Percentiles rank a stretch among this genome's conserved stretches.
These are phyloP conservation scores for Metschnikowia kunwiensis DNA, from an alignment of 805 yeast genomes.

Conservation along the genomic window DNA sequence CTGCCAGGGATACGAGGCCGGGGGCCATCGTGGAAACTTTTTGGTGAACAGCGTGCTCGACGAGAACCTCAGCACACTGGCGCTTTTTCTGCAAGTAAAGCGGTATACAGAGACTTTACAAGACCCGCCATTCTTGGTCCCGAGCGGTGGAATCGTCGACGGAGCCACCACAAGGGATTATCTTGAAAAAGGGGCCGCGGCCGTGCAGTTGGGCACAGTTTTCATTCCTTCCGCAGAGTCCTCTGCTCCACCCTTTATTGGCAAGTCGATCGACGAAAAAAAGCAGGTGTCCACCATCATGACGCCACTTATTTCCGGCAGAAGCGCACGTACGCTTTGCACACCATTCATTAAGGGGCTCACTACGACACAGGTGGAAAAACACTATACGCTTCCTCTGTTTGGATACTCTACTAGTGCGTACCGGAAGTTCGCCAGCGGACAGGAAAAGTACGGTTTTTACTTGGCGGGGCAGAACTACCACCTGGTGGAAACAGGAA, in stretches of 20 bases:
- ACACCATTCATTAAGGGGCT: constrained; percentile 34
- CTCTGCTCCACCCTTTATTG: constrained; percentile 20
- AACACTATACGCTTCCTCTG: constrained; percentile 26
- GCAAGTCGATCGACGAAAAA: constrained; percentile 7
- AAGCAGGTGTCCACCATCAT: constrained; percentile 25
- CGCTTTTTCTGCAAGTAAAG: constrained; percentile 25
- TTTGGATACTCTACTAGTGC: constrained; percentile 36
- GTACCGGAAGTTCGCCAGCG: constrained; percentile 24
- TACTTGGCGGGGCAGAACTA: constrained; percentile 38
- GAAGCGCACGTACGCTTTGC: constrained; percentile 34
- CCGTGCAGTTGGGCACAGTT: constrained; percentile 55
- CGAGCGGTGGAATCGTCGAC: constrained; percentile 54
- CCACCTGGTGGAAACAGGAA: constrained; percentile 19
- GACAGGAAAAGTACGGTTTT: constrained; percentile 24
- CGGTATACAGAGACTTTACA: background rate
- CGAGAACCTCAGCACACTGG: constrained; percentile 34
- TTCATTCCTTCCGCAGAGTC: constrained; percentile 41
- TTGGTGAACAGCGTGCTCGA: constrained; percentile 26
- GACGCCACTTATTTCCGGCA: constrained; percentile 38
- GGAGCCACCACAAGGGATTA: constrained; percentile 27
- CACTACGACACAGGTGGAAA: constrained; percentile 6
- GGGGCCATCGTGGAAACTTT: constrained; percentile 60
- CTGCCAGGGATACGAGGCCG: constrained; percentile 61
- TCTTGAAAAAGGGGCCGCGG: constrained; percentile 45
- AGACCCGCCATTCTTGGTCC: constrained; percentile 34